These are phyloP conservation scores for Exophiala aquamarina DNA, from an alignment of 2,329 filamentous ascomycete species.

Conservation along the genomic window DNA sequence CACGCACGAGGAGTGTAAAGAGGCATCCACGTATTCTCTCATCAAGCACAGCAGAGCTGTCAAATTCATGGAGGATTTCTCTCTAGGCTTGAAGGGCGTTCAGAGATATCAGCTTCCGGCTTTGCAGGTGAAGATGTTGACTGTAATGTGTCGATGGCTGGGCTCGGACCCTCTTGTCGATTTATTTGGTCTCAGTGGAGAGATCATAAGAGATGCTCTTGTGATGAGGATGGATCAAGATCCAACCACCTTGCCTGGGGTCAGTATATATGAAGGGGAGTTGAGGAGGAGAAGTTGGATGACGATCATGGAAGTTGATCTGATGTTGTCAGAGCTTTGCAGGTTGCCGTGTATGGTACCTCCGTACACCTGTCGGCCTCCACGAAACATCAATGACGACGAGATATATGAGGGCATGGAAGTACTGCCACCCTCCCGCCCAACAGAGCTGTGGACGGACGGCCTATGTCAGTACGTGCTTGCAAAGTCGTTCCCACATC, in stretches of 20 bases:
- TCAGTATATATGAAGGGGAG: slow-evolving; percentile 28
- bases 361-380: slow-evolving; percentile 16
- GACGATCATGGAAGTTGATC: slow-evolving; percentile 31
- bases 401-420: slow-evolving; percentile 20
- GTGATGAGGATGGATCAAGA: slow-evolving; percentile 24
- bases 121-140: slow-evolving; percentile 23
- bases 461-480: slow-evolving; percentile 26
- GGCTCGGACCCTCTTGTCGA: slow-evolving; percentile 14
- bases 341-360: slow-evolving; percentile 26
- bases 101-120: slow-evolving; percentile 19
- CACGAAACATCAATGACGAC: slow-evolving; percentile 26
- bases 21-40: slow-evolving; percentile 10
- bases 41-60: slow-evolving; percentile 14
- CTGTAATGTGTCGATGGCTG: slow-evolving; percentile 22
- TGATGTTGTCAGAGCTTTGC: slow-evolving; percentile 30
- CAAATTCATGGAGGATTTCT: slow-evolving; percentile 19
- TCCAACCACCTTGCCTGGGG: slow-evolving; percentile 7
- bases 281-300: slow-evolving; percentile 33
- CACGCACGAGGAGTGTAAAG: slow-evolving; percentile 23
- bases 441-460: slow-evolving; percentile 27
- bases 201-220: slow-evolving; percentile 23
- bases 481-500: slow-evolving; percentile 22
- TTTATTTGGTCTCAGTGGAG: slow-evolving; percentile 21
- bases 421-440: slow-evolving; percentile 12
- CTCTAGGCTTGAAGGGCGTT: slow-evolving; percentile 4